Conservation (phyloP, 768 basidiomycete species). For the Amyloporia xantha region DNA sequence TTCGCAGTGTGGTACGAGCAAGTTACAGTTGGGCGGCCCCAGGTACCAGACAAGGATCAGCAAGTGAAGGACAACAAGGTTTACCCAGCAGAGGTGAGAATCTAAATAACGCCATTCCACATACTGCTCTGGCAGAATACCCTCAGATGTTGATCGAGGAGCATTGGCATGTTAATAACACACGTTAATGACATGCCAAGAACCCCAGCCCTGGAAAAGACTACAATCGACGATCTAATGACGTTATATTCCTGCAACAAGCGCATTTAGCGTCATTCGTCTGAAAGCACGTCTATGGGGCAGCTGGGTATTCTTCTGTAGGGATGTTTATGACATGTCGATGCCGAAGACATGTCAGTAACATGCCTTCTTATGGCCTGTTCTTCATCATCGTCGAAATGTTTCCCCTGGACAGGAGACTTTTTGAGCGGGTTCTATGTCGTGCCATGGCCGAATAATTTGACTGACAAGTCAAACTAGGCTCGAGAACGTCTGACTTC, state of each 20-base stretch:
- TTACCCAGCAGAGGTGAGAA: slow-evolving; percentile 80
- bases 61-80: slow-evolving; percentile 67
- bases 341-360: not conserved
- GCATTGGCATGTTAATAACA: not conserved
- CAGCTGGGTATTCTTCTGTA: no score
- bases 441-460: no score
- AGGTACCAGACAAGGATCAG: slow-evolving; percentile 80
- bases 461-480: slow-evolving; percentile 32
- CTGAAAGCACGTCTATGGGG: no score
- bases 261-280: no score
- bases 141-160: not conserved
- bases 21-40: slow-evolving; percentile 75
- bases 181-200: not conserved
- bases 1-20: slow-evolving; percentile 86
- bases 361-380: not conserved
- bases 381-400: not conserved
- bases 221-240: no score
- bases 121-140: no score
- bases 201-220: no score
- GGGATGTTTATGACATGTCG: no score
- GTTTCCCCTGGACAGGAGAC: no score
- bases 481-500: slow-evolving; percentile 90
- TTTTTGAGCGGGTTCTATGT: no score
- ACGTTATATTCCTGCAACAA: no score
- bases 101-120: no score